These are phyloP conservation scores for Cystobasidiopsis lactophilus DNA, from an alignment of 768 basidiomycete genomes.

Conservation along the genomic window DNA sequence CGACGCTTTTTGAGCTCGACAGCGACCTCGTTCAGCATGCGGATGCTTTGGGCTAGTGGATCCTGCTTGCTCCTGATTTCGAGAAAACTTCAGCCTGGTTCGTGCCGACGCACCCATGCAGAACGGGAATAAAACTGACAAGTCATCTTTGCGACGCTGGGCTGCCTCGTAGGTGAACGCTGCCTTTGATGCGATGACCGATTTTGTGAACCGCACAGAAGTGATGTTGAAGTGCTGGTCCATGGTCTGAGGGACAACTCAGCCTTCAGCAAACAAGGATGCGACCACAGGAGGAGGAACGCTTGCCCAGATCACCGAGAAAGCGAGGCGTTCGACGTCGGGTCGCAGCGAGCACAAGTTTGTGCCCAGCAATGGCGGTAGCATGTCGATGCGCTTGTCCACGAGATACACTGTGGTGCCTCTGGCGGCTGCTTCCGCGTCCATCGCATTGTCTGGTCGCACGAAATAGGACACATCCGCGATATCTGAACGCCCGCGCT, in stretches of 20 bases:
- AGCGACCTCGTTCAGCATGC: conserved; percentile 69
- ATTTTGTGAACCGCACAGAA: conserved; percentile 76
- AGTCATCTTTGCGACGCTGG: conserved; percentile 77
- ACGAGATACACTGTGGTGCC: conserved; percentile 96
- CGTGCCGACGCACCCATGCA: neutral
- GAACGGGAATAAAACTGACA: conserved; percentile 22
- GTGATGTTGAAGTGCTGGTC: conserved; percentile 72
- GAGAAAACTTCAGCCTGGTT: too few species aligned
- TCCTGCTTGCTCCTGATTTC: conserved; percentile 45
- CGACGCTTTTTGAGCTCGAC: conserved; percentile 59
- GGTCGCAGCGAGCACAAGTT: conserved; percentile 85
- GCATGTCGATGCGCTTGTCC: conserved; percentile 96
- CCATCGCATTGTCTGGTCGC: conserved; percentile 79
- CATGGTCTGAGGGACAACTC: conserved; percentile 41
- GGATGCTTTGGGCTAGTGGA: conserved; percentile 59
- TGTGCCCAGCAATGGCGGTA: conserved; percentile 76
- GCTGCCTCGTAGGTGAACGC: conserved; percentile 96
- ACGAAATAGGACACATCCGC: conserved; percentile 98
- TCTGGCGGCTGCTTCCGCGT: conserved; percentile 77
- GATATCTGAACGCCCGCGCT: conserved; percentile 46
- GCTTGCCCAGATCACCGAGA: conserved; percentile 88
- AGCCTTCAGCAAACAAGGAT: conserved; percentile 6
- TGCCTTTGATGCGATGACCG: conserved; percentile 84
- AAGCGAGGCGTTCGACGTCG: conserved; percentile 78
- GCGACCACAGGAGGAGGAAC: neutral